phyloP scores from a whole-genome alignment of 257 asterid genomes.

The Solanum gandarillasii region DNA sequence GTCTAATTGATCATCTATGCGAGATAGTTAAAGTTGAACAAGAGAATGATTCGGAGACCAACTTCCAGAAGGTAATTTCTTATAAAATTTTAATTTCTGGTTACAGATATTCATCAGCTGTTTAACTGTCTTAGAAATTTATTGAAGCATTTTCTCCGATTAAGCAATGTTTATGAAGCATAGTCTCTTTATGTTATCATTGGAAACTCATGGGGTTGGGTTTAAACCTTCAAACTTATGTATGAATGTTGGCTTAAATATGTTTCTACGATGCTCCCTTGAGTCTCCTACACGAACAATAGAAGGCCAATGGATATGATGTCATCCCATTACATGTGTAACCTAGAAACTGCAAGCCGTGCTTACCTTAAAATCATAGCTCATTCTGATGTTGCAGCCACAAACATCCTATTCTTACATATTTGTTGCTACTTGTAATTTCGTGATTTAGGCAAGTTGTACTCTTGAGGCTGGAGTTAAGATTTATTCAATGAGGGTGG shows the following conservation, averaged over 20 bases:
- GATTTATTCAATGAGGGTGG: slow-evolving; percentile 95
- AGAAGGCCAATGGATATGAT: neutral
- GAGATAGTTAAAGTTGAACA: slow-evolving; percentile 76
- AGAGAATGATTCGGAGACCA: slow-evolving; percentile 74
- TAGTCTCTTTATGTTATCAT: neutral
- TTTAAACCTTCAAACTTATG: neutral
- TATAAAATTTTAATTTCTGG: neutral
- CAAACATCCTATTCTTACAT: neutral
- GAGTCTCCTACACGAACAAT: neutral
- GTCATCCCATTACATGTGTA: neutral
- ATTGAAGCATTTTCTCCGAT: neutral
- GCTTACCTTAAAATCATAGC: neutral
- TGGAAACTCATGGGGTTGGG: neutral
- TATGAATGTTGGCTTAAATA: neutral
- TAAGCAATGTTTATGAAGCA: neutral
- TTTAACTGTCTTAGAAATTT: neutral
- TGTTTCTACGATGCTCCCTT: neutral
- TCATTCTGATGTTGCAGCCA: neutral
- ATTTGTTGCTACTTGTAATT: neutral
- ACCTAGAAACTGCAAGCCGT: neutral
- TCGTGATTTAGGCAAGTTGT: slow-evolving; percentile 76
- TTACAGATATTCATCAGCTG: neutral
- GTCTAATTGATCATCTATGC: slow-evolving; percentile 75
- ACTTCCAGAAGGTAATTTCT: slow-evolving; percentile 74
- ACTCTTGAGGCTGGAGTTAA: slow-evolving; percentile 99